Evolutionary conservation across 2,329 filamentous ascomycete species (phyloP).

Genomic region (Raffaelea deltoideospora): DNA sequence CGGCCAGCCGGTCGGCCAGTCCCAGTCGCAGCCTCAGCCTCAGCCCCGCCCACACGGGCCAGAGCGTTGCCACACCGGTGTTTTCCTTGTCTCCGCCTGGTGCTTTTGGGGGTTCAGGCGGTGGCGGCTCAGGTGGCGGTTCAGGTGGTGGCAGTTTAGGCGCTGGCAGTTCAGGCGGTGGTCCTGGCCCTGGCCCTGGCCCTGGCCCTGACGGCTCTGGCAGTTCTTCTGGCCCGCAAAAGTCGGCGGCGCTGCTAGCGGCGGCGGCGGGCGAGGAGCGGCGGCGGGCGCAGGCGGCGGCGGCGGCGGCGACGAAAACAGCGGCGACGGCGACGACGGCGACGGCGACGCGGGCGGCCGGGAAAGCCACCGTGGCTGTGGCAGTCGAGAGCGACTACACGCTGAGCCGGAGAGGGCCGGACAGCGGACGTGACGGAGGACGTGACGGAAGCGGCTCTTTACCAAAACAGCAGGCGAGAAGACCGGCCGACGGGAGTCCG

Average conservation of each 20-base stretch:
- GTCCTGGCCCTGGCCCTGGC: too few relatives aligned
- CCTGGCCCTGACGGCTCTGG: too few relatives aligned
- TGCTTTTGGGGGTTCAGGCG: too few relatives aligned
- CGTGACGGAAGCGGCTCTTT: neutral
- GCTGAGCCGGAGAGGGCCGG: neutral
- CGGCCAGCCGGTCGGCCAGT: constrained; percentile 45
- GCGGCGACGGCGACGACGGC: neutral
- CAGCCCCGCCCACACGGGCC: constrained; percentile 23
- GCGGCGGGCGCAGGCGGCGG: neutral
- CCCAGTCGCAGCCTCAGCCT: constrained; percentile 21
- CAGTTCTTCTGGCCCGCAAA: too few relatives aligned
- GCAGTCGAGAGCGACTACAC: constrained; percentile 39
- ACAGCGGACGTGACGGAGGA: neutral
- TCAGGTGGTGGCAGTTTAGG: constrained; percentile 2
- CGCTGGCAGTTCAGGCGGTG: neutral
- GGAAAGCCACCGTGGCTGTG: too few relatives aligned
- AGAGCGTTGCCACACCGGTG: too few relatives aligned
- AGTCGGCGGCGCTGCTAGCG: constrained; percentile 4
- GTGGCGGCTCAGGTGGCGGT: too few relatives aligned
- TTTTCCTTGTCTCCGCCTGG: too few relatives aligned
- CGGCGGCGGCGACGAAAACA: neutral
- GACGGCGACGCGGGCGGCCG: neutral
- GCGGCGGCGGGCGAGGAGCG: constrained; percentile 1
- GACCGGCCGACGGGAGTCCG: neutral
- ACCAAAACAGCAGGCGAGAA: neutral